Evolutionary conservation across 2,329 filamentous ascomycete species (phyloP).

Genomic region (Trichoderma sp.): DNA sequence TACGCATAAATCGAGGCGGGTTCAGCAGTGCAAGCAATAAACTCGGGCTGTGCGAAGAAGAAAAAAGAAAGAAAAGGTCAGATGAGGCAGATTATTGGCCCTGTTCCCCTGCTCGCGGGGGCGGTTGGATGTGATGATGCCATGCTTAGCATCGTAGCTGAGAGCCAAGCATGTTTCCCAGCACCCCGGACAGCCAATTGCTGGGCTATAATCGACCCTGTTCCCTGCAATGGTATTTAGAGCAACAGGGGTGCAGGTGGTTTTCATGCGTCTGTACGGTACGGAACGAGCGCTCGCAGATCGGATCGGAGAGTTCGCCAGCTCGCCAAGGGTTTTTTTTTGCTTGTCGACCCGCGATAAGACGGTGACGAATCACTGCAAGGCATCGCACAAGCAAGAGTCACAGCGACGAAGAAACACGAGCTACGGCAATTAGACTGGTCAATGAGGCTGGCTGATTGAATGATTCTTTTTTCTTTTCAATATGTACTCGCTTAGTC

Average conservation of each 20-base stretch:
- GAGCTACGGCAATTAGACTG: not conserved
- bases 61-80: not conserved
- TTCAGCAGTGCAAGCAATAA: not conserved
- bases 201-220: not conserved
- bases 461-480: too few species aligned
- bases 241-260: not conserved
- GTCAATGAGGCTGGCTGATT: not conserved
- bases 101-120: not conserved
- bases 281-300: not conserved
- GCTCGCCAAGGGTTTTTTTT: not conserved
- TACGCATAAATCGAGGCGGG: not conserved
- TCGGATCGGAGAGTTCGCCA: constrained; percentile 2
- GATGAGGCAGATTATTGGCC: not conserved
- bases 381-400: not conserved
- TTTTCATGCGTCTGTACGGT: not conserved
- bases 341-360: not conserved
- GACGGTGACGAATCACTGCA: not conserved
- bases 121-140: not conserved
- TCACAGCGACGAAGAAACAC: too few species aligned
- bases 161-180: not conserved
- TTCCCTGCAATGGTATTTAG: not conserved
- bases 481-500: too few species aligned
- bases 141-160: not conserved
- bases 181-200: not conserved
- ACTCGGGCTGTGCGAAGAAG: not conserved